phyloP scores from a whole-genome alignment of 805 yeast species.

The Priceomyces medius region DNA sequence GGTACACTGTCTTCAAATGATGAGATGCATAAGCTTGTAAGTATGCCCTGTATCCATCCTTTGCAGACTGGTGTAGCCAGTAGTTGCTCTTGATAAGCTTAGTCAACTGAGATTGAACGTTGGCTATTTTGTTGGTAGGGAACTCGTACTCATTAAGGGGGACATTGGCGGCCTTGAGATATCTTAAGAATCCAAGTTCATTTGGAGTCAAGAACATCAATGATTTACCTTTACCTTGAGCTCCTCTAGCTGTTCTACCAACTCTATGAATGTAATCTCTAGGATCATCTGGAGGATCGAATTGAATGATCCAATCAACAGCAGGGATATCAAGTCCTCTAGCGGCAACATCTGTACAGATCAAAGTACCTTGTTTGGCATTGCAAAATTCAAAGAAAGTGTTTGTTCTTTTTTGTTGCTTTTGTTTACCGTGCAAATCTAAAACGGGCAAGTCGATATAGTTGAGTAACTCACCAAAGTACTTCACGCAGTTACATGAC shows the following conservation, averaged over 20 bases:
- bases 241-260: constrained; percentile 97
- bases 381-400: constrained; percentile 98
- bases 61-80: constrained; percentile 92
- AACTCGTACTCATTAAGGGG: constrained; percentile 97
- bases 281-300: constrained; percentile 99
- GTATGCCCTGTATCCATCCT: constrained; percentile 96
- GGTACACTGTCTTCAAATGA: constrained; percentile 93
- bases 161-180: constrained; percentile 93
- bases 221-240: constrained; percentile 85
- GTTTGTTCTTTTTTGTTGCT: constrained; percentile 97
- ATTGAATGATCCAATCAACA: constrained; percentile 98
- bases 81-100: constrained; percentile 88
- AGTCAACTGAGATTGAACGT: constrained; percentile 90
- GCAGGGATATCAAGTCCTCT: constrained; percentile 98
- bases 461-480: constrained; percentile 90
- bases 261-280: constrained; percentile 98
- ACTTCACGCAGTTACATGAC: constrained; percentile 95
- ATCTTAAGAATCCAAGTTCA: constrained; percentile 92
- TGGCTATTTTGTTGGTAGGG: constrained; percentile 91
- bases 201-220: constrained; percentile 93
- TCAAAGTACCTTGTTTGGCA: constrained; percentile 87
- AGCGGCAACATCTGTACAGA: constrained; percentile 99
- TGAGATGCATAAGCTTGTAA: constrained; percentile 97
- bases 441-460: constrained; percentile 96
- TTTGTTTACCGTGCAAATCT: constrained; percentile 96